Base-by-base conservation (phyloP, 2,329 filamentous ascomycete species). In the Scedosporium boydii region DNA sequence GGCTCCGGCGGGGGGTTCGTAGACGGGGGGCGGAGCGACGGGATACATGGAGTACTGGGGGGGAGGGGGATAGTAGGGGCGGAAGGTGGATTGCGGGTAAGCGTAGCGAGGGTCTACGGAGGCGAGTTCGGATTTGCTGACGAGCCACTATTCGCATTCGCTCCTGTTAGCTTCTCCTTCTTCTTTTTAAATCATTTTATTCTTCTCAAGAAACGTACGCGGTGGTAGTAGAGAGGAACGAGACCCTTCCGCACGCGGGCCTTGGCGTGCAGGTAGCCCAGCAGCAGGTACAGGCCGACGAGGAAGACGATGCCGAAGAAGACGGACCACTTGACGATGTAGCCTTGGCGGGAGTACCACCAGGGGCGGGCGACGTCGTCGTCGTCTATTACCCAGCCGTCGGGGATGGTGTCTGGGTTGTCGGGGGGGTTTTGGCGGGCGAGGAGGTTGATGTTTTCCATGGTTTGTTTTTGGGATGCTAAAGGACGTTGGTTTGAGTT, bases 251-350 rank as follows among this genome's bases (percentile, higher is more conserved):
- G 79, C 66, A 93, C 78, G 57, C 90, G 81, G 56, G 76, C 75
- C 71, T 84, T 84, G 56, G 89, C 90, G 74, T 93, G 90, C 57
- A 83, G 74, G 72, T 89, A 88, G 64, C 88, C 89, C 64, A 84
- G 78, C 61, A 90, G 67, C 68, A 92, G 78, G 78, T 86, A 91
- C 51, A 79, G 68, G 60, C 84, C 71, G 69, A 90, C 74, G 64
- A 85, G 62, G 62, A 80, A 63, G 68, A 90, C 77, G 66, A 93
- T 71, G 65, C 78, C 75, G 64, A 83, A 81, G 69, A 93, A 84
- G 64, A 93, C 75, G 57, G 82, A 79, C 84, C 89, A 93, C 74
- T 90, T 89, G 68, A 91, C 77, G 63, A 87, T 86, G 62, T 81
- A 74, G 63, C 85, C 87, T 34, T 58, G 1, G 55, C 55, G 55